Evolutionary conservation across 192 early-diverging fungal species (phyloP).

Genomic region (Coemansia sp.): DNA sequence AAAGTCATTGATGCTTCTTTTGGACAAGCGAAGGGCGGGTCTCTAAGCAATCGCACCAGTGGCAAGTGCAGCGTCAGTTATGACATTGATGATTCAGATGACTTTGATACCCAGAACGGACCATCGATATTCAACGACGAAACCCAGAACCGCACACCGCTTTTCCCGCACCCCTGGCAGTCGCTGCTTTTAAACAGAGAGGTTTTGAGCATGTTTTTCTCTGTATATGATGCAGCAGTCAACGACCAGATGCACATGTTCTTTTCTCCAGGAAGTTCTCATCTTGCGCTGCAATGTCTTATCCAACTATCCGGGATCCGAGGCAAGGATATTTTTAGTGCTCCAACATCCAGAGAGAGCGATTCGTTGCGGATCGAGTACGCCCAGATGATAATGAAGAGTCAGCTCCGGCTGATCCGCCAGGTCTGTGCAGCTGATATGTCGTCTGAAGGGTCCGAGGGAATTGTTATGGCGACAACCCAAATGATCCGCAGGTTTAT

Average conservation of each 20-base stretch:
- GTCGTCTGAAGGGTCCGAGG: constrained; percentile 38
- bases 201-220: constrained; percentile 45
- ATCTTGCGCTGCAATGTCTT: constrained; percentile 49
- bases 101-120: constrained; percentile 22
- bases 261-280: constrained; percentile 51
- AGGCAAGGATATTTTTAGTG: constrained; percentile 38
- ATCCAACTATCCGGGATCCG: constrained; percentile 49
- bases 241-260: constrained; percentile 50
- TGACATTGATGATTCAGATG: neutral
- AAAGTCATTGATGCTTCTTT: constrained; percentile 34
- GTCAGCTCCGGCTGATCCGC: constrained; percentile 45
- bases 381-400: constrained; percentile 40
- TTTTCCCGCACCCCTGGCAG: constrained; percentile 43
- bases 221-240: constrained; percentile 42
- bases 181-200: constrained; percentile 41
- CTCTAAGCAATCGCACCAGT: neutral
- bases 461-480: constrained; percentile 45
- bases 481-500: constrained; percentile 53
- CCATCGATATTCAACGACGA: constrained; percentile 27
- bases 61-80: neutral
- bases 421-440: constrained; percentile 49
- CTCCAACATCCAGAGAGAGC: constrained; percentile 13
- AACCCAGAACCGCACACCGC: constrained; percentile 33
- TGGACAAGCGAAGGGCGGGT: constrained; percentile 15
- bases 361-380: constrained; percentile 39